Conservation (phyloP, 2,329 filamentous ascomycete species). For the Talaromyces sp. region DNA sequence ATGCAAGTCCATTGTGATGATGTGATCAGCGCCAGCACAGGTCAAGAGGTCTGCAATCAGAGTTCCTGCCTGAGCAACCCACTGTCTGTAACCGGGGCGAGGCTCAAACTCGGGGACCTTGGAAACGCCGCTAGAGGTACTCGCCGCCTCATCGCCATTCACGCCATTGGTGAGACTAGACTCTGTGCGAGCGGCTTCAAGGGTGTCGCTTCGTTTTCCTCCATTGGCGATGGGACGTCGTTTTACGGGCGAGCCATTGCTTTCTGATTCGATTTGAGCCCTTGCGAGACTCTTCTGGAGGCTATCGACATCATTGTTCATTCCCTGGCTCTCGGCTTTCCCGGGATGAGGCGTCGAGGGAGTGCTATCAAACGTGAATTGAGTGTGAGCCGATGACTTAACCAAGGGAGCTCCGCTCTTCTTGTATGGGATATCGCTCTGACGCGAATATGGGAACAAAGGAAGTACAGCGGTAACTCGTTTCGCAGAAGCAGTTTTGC, state of each 20-base stretch:
- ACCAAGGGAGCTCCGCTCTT: conserved; percentile 86
- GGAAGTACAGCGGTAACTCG: conserved; percentile 91
- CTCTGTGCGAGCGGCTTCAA: conserved; percentile 37
- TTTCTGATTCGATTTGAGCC: conserved; percentile 58
- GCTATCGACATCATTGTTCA: conserved; percentile 65
- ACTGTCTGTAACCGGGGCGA: conserved; percentile 94
- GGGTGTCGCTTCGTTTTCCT: conserved; percentile 37
- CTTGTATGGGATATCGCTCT: conserved; percentile 95
- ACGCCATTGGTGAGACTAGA: conserved; percentile 26
- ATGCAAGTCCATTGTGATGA: conserved; percentile 96
- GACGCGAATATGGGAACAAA: conserved; percentile 92
- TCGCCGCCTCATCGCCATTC: conserved; percentile 55
- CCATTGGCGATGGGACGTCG: conserved; percentile 38
- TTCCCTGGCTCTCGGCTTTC: conserved; percentile 61
- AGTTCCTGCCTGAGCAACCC: conserved; percentile 96
- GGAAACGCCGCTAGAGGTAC: conserved; percentile 50
- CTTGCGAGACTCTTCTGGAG: conserved; percentile 72
- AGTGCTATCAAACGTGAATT: conserved; percentile 84
- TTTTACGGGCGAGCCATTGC: conserved; percentile 43
- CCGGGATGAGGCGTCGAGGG: conserved; percentile 79
- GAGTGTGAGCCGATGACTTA: conserved; percentile 54
- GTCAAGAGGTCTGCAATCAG: conserved; percentile 91
- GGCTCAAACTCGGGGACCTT: conserved; percentile 66
- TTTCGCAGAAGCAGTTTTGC: conserved; percentile 89
- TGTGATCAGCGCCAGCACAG: conserved; percentile 91